phyloP scores from a whole-genome alignment of 2,329 filamentous ascomycete genomes.

The Epichloe elymi region DNA sequence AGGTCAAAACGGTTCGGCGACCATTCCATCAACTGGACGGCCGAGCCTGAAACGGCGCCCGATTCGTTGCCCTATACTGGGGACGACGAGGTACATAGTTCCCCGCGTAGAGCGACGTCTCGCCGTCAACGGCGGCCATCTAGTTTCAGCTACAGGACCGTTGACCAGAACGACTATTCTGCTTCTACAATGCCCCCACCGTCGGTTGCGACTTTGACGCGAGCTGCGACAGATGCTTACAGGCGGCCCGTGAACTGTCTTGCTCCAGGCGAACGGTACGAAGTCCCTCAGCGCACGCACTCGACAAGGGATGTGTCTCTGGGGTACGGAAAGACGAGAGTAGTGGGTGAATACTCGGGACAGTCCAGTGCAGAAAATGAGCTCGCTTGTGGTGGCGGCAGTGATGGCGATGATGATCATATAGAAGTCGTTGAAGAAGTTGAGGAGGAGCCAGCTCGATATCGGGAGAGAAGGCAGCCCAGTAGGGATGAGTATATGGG shows the following conservation, averaged over 20 bases:
- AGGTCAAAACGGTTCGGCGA: slow-evolving; percentile 14
- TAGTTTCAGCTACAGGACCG: slow-evolving; percentile 10
- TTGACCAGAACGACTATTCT: slow-evolving; percentile 14
- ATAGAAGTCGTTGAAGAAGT: slow-evolving; percentile 18
- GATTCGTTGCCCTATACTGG: slow-evolving; percentile 17
- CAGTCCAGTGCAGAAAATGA: slow-evolving; percentile 3
- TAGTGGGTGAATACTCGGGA: not conserved
- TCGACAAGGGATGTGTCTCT: slow-evolving; percentile 10
- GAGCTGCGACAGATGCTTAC: slow-evolving; percentile 18
- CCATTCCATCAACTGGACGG: slow-evolving; percentile 8
- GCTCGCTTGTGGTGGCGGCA: not conserved
- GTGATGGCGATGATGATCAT: slow-evolving; percentile 1
- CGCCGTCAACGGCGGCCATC: slow-evolving; percentile 9
- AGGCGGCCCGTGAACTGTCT: slow-evolving; percentile 16
- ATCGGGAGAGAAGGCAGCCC: slow-evolving; percentile 7
- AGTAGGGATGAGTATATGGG: slow-evolving; percentile 16
- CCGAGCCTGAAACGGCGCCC: slow-evolving; percentile 9
- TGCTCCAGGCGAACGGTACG: slow-evolving; percentile 12
- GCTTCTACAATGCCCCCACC: slow-evolving; percentile 15
- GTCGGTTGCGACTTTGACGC: slow-evolving; percentile 9
- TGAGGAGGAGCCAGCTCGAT: slow-evolving; percentile 9
- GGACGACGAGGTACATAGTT: slow-evolving; percentile 19
- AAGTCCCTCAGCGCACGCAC: slow-evolving; percentile 2
- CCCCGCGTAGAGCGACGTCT: slow-evolving; percentile 16
- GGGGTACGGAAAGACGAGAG: slow-evolving; percentile 2